Base-by-base conservation (phyloP, 352 stramenopile genomes). In the Pythium aquatile region DNA sequence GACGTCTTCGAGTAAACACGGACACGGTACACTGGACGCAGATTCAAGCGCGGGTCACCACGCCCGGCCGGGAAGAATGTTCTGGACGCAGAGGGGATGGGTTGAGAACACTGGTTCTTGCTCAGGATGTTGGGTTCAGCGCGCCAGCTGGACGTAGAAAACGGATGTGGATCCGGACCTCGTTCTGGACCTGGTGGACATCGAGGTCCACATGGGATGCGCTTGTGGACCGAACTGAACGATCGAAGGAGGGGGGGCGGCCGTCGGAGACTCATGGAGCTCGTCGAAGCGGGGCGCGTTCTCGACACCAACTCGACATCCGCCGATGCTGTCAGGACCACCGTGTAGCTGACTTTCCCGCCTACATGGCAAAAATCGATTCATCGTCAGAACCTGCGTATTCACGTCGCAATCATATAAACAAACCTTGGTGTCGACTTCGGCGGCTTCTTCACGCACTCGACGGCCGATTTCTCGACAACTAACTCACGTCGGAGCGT, bases 141-240 rank as follows among this genome's bases (percentile, higher is more conserved):
- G 28, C 55, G 47, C 47, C 47, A 26, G 26, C 47, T n/a, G 47
- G 53, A 24, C 20, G 20, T 0, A 24, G 9, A 69, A 69, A 61
- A 48, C 10, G 48, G n/a, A 60, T 63, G 6, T 61, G 47, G 63
- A 69, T 65, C 55, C 65, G 55, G 63, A 69, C 49, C 37, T n/a
- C 5, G 55, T 56, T 69, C 14, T 65, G 30, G 63, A 65, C 51
- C 1, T 55, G 46, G 29, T 60, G 52, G 10, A 33, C 40, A 29
- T 61, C 52, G 7, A 28, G 11, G 44, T 70, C 64, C n/a, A 65
- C 17, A 63, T 66, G 53, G 48, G n/a, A 51, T 37, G 10, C 10
- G 49, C n/a, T 63, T 70, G 40, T 70, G 57, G 53, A 70, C 58
- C 47, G 64, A 62, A 66, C 63, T 69, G 63, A 65, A 69, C 63